A percentile compares a stretch with the other conserved stretches of the same genome.
Conservation (phyloP, 805 yeast species). For the Millerozyma miso region DNA sequence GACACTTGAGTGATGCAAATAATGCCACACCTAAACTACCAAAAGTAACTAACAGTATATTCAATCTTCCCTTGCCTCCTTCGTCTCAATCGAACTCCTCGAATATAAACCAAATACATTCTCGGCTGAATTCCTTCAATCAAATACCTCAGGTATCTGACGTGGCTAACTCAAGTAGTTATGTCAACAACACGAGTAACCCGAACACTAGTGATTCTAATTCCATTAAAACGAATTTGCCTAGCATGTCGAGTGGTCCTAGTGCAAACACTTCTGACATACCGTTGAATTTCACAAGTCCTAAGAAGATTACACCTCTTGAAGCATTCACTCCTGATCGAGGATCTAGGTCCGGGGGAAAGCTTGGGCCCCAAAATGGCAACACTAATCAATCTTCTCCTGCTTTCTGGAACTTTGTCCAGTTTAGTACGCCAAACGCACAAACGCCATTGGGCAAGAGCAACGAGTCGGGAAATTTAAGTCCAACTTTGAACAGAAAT, state of each 20-base stretch:
- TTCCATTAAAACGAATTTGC: conserved; percentile 7
- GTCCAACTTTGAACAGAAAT: conserved; percentile 37
- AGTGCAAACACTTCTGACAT: conserved; percentile 26
- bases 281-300: conserved; percentile 37
- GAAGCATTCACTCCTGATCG: conserved; percentile 45
- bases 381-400: conserved; percentile 66
- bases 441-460: conserved; percentile 39
- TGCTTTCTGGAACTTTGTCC: conserved; percentile 90
- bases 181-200: conserved; percentile 3
- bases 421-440: conserved; percentile 51
- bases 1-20: conserved; percentile 16
- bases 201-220: conserved; percentile 12
- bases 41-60: conserved; percentile 23
- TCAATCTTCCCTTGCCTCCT: conserved; percentile 33
- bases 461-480: conserved; percentile 35
- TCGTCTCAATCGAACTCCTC: conserved; percentile 12
- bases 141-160: conserved; percentile 11
- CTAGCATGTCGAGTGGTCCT: conserved; percentile 19
- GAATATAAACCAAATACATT: conserved; percentile 20
- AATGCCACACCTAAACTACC: conserved; percentile 30
- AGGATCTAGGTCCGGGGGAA: conserved; percentile 28
- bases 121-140: conserved; percentile 26
- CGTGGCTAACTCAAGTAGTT: conserved; percentile 2
- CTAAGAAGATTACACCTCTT: conserved; percentile 38
- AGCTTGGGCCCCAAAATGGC: conserved; percentile 21